Conservation (phyloP, 2,329 filamentous ascomycete genomes). For the Akanthomyces muscarius region DNA sequence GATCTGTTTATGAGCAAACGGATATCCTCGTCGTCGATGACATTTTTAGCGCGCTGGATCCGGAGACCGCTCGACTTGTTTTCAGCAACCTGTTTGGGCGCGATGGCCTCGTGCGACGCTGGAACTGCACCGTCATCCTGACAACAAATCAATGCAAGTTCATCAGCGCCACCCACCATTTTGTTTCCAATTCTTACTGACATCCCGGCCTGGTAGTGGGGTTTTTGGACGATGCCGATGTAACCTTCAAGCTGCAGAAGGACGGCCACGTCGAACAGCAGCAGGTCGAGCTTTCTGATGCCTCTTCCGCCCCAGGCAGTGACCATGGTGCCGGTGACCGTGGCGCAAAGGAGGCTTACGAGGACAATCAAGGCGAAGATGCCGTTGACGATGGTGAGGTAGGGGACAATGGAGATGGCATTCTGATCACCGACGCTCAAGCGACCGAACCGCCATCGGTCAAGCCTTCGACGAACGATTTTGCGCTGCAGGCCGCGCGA, state of each 20-base stretch:
- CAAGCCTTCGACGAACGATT: not conserved
- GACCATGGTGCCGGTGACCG: not conserved
- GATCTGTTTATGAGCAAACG: not conserved
- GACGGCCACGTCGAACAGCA: not conserved
- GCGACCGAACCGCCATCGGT: not conserved
- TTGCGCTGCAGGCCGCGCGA: not conserved
- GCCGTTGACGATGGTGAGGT: not conserved
- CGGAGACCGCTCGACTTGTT: not conserved
- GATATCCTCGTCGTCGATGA: constrained; percentile 10
- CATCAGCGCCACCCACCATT: not conserved
- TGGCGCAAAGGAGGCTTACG: no score
- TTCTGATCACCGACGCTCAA: not conserved
- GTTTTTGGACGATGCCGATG: not conserved
- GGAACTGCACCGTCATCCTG: constrained; percentile 7
- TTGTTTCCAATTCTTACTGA: not conserved
- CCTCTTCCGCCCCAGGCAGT: not conserved
- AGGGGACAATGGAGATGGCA: not conserved
- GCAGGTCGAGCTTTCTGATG: not conserved
- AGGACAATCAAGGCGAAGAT: no score
- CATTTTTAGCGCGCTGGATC: constrained; percentile 6
- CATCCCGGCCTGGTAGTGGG: not conserved
- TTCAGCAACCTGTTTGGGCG: not conserved
- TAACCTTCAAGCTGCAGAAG: not conserved
- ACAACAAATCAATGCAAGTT: constrained; percentile 10
- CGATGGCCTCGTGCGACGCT: not conserved